Conservation (phyloP, 2,329 filamentous ascomycete species). For the Myotisia sp. region DNA sequence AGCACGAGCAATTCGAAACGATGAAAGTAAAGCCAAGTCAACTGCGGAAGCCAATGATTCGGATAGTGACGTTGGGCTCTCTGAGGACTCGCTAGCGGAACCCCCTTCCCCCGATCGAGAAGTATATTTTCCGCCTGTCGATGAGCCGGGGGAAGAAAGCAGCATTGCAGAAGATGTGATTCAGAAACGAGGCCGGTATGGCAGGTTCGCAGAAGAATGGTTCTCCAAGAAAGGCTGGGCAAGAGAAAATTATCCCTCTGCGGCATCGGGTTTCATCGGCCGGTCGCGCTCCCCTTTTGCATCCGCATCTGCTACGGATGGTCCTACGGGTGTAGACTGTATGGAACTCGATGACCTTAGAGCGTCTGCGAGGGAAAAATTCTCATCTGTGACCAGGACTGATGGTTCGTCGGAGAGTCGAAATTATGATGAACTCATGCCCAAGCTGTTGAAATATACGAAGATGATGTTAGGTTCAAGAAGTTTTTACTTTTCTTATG, state of each 20-base stretch:
- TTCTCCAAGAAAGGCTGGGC: slow-evolving; percentile 70
- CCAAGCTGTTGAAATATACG: slow-evolving; percentile 70
- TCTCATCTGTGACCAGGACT: slow-evolving; percentile 1
- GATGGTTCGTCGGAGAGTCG: slow-evolving; percentile 17
- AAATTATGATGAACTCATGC: slow-evolving; percentile 47
- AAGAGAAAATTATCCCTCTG: no score
- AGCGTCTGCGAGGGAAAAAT: slow-evolving; percentile 4
- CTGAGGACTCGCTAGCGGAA: slow-evolving; percentile 6
- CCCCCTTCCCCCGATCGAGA: slow-evolving; percentile 15
- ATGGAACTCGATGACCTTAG: slow-evolving; percentile 13
- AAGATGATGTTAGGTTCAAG: slow-evolving; percentile 71
- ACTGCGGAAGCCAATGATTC: slow-evolving; percentile 27
- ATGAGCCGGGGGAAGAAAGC: slow-evolving; percentile 30
- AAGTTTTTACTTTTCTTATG: slow-evolving; percentile 93
- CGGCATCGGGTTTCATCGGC: background rate
- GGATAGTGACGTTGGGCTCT: slow-evolving; percentile 11
- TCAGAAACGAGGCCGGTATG: slow-evolving; percentile 65
- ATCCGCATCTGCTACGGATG: slow-evolving; percentile 1
- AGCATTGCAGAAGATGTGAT: slow-evolving; percentile 85
- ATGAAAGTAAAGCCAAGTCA: slow-evolving; percentile 29
- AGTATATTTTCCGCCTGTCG: slow-evolving; percentile 15
- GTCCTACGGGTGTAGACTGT: slow-evolving; percentile 4
- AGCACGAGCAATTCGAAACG: slow-evolving; percentile 9
- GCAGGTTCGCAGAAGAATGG: slow-evolving; percentile 80
- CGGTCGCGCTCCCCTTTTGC: background rate